Percentiles rank a stretch among this genome's conserved stretches.
These are phyloP conservation scores for Micractinium conductrix DNA, from an alignment of 139 green algal genomes.

Conservation along the genomic window DNA sequence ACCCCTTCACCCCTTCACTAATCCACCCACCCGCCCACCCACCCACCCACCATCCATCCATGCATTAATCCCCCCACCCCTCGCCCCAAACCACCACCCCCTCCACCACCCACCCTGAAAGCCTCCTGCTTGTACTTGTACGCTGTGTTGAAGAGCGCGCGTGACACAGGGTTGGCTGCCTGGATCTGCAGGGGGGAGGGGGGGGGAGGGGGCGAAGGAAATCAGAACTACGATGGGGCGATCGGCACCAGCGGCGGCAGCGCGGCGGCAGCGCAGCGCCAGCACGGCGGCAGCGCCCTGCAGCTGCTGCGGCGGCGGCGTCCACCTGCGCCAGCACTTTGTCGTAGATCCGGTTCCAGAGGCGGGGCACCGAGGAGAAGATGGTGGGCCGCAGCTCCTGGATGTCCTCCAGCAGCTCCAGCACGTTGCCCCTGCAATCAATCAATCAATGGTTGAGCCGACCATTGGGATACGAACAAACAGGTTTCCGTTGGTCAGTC, in stretches of 20 bases:
- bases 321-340: constrained; percentile 68
- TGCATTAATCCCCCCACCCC: too few species aligned
- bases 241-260: background rate
- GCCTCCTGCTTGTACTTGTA: constrained; percentile 80
- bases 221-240: too few species aligned
- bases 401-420: constrained; percentile 66
- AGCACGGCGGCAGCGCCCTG: background rate
- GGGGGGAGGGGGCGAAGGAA: background rate
- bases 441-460: too few species aligned
- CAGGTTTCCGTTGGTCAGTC: too few species aligned
- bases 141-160: constrained; percentile 78
- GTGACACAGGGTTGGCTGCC: constrained; percentile 61
- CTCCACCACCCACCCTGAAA: too few species aligned
- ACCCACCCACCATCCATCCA: too few species aligned
- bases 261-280: background rate
- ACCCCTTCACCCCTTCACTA: too few species aligned
- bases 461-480: too few species aligned
- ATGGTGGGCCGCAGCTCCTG: constrained; percentile 74
- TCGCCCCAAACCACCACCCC: too few species aligned
- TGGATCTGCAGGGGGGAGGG: constrained; percentile 36
- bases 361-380: constrained; percentile 90
- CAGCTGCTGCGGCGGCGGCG: too few species aligned
- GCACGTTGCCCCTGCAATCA: constrained; percentile 76
- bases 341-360: constrained; percentile 99
- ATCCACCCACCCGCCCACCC: too few species aligned